Percentiles rank a stretch among this genome's conserved stretches.
These are phyloP conservation scores for Endocladia muricata DNA, from an alignment of 31 red algal species.

Conservation along the genomic window DNA sequence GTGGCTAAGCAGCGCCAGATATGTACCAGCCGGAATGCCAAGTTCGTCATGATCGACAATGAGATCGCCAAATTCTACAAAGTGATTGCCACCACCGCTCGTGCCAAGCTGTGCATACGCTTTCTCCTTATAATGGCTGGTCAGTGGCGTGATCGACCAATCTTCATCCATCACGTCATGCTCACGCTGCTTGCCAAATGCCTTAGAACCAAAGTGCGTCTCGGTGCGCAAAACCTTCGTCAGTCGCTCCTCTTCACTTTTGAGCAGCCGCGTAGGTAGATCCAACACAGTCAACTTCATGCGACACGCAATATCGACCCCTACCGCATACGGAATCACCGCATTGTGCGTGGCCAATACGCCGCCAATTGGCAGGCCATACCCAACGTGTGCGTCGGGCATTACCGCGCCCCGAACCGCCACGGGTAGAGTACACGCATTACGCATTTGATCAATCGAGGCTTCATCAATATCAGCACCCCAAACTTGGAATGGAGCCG, in stretches of 20 bases:
- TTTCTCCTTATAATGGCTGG: not conserved
- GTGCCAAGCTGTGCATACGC: conserved; percentile 28
- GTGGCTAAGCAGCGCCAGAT: too few relatives aligned
- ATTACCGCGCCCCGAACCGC: too few relatives aligned
- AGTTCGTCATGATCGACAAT: too few relatives aligned
- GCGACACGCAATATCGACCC: conserved; percentile 41
- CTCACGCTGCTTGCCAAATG: not conserved
- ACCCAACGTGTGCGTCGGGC: too few relatives aligned
- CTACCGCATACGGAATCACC: conserved; percentile 39
- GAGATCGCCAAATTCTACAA: conserved; percentile 49
- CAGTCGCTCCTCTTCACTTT: not conserved
- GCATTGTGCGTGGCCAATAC: conserved; percentile 21
- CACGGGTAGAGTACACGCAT: too few relatives aligned
- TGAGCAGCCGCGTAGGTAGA: not conserved
- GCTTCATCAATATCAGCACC: too few relatives aligned
- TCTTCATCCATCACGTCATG: conserved; percentile 14
- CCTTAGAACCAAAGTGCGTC: not conserved
- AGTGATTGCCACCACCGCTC: conserved; percentile 35
- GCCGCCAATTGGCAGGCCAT: too few relatives aligned
- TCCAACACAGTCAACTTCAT: conserved; percentile 24
- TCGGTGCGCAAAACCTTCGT: not conserved
- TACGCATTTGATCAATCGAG: too few relatives aligned
- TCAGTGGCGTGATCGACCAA: not conserved
- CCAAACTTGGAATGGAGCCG: too few relatives aligned
- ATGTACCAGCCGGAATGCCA: too few relatives aligned